Evolutionary conservation across 257 asterid genomes (phyloP).

Genomic region (Solanum bulbocastanum): DNA sequence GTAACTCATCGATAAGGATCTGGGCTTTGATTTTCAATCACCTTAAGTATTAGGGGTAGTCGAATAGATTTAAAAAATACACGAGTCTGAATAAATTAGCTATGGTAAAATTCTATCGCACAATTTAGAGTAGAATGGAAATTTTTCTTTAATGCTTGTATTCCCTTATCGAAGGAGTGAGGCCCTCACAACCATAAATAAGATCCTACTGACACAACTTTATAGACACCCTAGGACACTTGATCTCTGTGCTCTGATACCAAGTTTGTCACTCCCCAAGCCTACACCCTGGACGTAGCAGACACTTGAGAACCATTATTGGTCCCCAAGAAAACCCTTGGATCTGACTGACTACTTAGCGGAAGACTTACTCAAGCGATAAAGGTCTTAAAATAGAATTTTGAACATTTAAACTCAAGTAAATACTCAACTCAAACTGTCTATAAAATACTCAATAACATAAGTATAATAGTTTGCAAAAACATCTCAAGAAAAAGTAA

Average conservation of each 20-base stretch:
- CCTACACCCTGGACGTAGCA: background rate
- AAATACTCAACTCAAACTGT: background rate
- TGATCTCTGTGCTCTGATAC: background rate
- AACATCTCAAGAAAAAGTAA: background rate
- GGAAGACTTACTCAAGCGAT: background rate
- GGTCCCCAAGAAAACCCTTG: background rate
- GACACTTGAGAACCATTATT: background rate
- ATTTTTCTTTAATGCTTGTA: background rate
- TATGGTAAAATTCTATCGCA: background rate
- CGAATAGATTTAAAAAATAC: background rate
- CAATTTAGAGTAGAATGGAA: background rate
- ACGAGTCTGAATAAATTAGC: background rate
- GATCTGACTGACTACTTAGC: background rate
- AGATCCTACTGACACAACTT: background rate
- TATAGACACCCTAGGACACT: background rate
- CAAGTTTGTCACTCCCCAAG: background rate
- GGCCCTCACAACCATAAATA: background rate
- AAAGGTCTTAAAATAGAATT: background rate
- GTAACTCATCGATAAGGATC: background rate
- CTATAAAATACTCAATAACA: background rate
- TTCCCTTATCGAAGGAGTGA: background rate
- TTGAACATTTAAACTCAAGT: background rate
- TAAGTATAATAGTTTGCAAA: background rate
- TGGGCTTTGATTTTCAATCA: background rate
- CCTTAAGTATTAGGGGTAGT: background rate